Percentiles rank a stretch among this genome's conserved stretches.
Evolutionary conservation across 768 basidiomycete species (phyloP).

Genomic region (Tulasnella sp.): DNA sequence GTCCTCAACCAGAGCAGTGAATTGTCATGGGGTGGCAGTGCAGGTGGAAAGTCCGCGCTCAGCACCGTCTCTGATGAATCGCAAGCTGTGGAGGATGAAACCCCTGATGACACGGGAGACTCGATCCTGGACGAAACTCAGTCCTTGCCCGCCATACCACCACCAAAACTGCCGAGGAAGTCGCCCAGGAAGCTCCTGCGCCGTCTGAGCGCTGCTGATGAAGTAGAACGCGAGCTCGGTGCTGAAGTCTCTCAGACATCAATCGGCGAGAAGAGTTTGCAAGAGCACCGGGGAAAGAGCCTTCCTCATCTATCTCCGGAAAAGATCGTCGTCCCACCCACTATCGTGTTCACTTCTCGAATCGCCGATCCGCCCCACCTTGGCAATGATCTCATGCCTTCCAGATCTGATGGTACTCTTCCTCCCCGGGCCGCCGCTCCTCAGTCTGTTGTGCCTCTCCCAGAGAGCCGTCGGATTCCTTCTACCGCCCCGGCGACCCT

Average conservation of each 20-base stretch:
- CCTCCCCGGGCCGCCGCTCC: conserved; percentile 38
- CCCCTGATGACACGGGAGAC: conserved; percentile 33
- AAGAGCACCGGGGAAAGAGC: conserved; percentile 1
- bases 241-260: neutral
- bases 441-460: conserved; percentile 32
- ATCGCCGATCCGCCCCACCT: conserved; percentile 11
- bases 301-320: neutral
- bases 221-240: conserved; percentile 43
- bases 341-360: conserved; percentile 10
- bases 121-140: conserved; percentile 3
- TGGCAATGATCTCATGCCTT: conserved; percentile 32
- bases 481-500: conserved; percentile 35
- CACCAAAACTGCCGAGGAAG: conserved; percentile 20
- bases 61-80: conserved; percentile 6
- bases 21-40: neutral
- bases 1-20: neutral
- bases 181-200: conserved; percentile 46
- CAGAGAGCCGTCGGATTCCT: conserved; percentile 19
- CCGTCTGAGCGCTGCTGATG: conserved; percentile 42
- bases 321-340: conserved; percentile 9
- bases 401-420: conserved; percentile 36
- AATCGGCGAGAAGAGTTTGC: neutral
- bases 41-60: conserved; percentile 18
- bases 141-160: neutral
- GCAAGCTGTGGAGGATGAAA: conserved; percentile 31